Conservation (phyloP, 345 rosid genomes). For the Eucalyptus leucophloia region DNA sequence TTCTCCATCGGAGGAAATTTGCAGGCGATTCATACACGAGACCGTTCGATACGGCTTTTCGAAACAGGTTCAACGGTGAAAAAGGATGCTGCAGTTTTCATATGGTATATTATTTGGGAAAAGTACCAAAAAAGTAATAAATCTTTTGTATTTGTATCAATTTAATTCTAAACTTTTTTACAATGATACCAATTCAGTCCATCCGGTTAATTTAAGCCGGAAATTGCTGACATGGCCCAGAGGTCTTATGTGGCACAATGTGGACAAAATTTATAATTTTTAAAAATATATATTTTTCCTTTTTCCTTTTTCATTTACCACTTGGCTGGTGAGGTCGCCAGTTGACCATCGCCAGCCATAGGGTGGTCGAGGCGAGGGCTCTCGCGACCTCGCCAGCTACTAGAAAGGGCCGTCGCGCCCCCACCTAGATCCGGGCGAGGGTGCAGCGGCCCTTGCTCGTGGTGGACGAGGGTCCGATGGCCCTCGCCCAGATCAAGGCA, state of each 20-base stretch:
- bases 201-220: accelerated
- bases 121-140: no score
- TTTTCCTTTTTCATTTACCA: no score
- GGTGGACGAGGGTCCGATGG: accelerated
- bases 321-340: accelerated
- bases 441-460: accelerated
- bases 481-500: no score
- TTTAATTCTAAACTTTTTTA: no score
- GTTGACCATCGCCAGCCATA: accelerated
- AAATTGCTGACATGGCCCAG: accelerated
- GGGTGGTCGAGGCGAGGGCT: no score
- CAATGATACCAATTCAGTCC: accelerated
- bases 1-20: background rate
- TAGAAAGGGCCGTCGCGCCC: no score
- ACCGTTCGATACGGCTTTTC: background rate
- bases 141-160: no score
- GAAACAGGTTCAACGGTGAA: background rate
- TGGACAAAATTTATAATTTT: no score
- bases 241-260: accelerated
- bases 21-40: background rate
- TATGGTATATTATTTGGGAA: background rate
- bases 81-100: background rate
- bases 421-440: accelerated
- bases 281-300: accelerated
- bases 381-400: accelerated